Conservation (phyloP, 2,329 filamentous ascomycete genomes). For the Leptographium radiaticola region DNA sequence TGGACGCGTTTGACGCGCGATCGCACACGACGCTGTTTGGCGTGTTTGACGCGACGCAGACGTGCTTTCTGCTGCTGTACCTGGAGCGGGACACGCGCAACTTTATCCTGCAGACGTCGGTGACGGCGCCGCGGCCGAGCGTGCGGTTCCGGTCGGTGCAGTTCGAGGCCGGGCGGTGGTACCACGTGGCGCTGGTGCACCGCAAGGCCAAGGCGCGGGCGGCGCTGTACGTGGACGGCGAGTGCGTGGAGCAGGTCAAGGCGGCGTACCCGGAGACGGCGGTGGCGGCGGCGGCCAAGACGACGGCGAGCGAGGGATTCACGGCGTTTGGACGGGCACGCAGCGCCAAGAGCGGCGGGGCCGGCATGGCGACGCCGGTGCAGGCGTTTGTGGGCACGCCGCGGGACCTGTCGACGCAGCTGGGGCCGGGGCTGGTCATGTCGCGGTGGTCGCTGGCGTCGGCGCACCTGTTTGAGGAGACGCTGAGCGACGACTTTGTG, state of each 20-base stretch:
- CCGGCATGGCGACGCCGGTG: conserved; percentile 39
- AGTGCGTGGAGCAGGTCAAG: conserved; percentile 85
- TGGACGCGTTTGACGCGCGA: conserved; percentile 73
- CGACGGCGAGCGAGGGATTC: conserved; percentile 33
- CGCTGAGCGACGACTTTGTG: conserved; percentile 79
- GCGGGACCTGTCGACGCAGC: conserved; percentile 64
- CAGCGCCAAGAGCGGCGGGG: conserved; percentile 5
- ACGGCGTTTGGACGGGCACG: conserved; percentile 40
- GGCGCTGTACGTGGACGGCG: conserved; percentile 80
- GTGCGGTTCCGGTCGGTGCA: conserved; percentile 78
- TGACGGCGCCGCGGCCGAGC: conserved; percentile 73
- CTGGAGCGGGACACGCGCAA: conserved; percentile 87
- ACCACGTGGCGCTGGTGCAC: conserved; percentile 85
- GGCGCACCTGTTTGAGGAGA: conserved; percentile 77
- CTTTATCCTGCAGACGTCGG: conserved; percentile 91
- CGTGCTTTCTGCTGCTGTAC: conserved; percentile 88
- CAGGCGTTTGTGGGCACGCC: conserved; percentile 93
- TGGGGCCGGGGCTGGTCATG: conserved; percentile 58
- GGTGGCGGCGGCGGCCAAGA: conserved; percentile 40
- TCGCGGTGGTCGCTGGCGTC: conserved; percentile 85
- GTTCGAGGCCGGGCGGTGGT: conserved; percentile 73
- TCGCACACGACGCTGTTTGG: conserved; percentile 94
- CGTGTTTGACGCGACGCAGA: conserved; percentile 81
- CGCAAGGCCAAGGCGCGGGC: conserved; percentile 69
- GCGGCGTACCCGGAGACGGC: conserved; percentile 76